A percentile compares a stretch with the other conserved stretches of the same genome.
phyloP scores from a whole-genome alignment of 768 basidiomycete species.

The Collybia sp. region DNA sequence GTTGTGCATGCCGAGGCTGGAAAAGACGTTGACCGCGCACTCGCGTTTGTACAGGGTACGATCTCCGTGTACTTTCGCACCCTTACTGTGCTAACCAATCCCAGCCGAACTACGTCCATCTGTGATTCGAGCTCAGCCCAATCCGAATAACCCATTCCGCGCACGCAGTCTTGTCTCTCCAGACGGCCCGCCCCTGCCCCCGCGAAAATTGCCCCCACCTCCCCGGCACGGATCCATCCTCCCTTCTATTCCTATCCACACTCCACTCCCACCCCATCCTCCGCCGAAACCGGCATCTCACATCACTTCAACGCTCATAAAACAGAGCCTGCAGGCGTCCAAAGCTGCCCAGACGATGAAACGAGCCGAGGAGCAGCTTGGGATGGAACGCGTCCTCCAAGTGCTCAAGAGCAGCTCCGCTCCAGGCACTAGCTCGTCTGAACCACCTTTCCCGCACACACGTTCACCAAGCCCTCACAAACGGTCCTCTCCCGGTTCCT shows the following conservation, averaged over 20 bases:
- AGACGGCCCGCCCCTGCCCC: conserved; percentile 45
- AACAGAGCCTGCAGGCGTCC: conserved; percentile 69
- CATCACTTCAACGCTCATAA: too few species aligned
- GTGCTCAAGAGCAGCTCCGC: conserved; percentile 63
- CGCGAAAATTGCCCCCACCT: conserved; percentile 35
- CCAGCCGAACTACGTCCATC: background rate
- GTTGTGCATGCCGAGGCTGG: conserved; percentile 59
- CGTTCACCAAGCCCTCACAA: conserved; percentile 15
- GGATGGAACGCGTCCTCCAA: too few species aligned
- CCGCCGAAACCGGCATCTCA: conserved; percentile 41
- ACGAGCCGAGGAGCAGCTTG: conserved; percentile 61
- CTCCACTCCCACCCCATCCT: conserved; percentile 12
- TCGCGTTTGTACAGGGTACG: conserved; percentile 77
- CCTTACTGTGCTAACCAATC: too few species aligned
- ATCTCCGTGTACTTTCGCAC: background rate
- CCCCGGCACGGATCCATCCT: conserved; percentile 30
- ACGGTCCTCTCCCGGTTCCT: conserved; percentile 5
- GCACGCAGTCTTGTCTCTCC: conserved; percentile 8
- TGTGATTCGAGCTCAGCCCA: conserved; percentile 9
- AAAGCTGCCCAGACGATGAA: conserved; percentile 70
- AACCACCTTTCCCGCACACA: conserved; percentile 25
- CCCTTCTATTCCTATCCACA: conserved; percentile 12
- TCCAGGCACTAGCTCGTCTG: conserved; percentile 25
- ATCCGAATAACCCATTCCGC: conserved; percentile 13
- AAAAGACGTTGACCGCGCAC: conserved; percentile 53